Base-by-base conservation (phyloP, 208 protist species). In the Acanthamoeba pearcei region DNA sequence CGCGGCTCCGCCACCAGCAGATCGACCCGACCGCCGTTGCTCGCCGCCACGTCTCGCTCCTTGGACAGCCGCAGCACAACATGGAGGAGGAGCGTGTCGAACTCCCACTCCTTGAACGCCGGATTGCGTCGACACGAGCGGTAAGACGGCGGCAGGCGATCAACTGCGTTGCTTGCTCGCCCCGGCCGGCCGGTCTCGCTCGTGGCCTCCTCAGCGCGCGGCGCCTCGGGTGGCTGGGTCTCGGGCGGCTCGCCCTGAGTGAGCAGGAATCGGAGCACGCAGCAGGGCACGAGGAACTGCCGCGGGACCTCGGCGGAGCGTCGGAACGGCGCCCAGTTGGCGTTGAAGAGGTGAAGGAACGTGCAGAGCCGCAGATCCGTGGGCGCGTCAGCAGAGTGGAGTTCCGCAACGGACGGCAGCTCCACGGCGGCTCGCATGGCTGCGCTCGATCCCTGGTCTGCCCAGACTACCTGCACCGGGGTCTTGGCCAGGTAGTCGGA, bases 21-120 rank as follows among this genome's bases (percentile, higher is more conserved):
- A 74, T 74, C 66, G n/a, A 74, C n/a, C 12, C 66, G n/a, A 0
- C n/a, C 29, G 29, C 19, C n/a, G 24, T 74, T 12, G 66, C 66
- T 13, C 66, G 8, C n/a, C 66, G 2, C 66, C 29, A 38, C n/a
- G 12, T 74, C 66, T 8, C 42, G 35, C 42, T n/a, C 38, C 74
- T 55, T 83, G 13, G 32, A 42, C 42, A 42, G 74, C 22, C 32
- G 19, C 27, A 83, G 74, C 42, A 83, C 42, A 32, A n/a, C 42
- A 10, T 53, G 29, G 74, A 83, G 38, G 1, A 83, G 74, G 19
- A 83, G 74, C 12, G n/a, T 19, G 32, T 83, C 74, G 35, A 83
- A 83, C 42, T 83, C 74, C 74, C 74, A 83, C 42, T 83, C 74
- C 38, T 51, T 24, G 32, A 83, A 83, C 6, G 42, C 42, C 17